These are phyloP conservation scores for Panaeolus papilionaceus DNA, from an alignment of 768 basidiomycete genomes.

Conservation along the genomic window DNA sequence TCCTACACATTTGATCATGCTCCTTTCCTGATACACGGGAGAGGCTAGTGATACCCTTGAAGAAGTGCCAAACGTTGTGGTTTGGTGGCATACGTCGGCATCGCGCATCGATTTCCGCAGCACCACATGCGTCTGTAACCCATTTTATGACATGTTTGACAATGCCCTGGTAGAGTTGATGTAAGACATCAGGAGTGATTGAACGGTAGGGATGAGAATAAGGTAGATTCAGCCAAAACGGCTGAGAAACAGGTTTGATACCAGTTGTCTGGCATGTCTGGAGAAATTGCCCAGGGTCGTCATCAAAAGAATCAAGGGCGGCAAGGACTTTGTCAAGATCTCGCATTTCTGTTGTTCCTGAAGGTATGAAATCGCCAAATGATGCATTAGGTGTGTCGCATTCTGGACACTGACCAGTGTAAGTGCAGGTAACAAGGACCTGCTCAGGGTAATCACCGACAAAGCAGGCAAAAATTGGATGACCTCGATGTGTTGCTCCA, in stretches of 20 bases:
- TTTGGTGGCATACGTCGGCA: slow-evolving; percentile 26
- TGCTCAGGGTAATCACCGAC: slow-evolving; percentile 49
- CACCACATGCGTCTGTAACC: slow-evolving; percentile 17
- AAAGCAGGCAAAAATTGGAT: slow-evolving; percentile 45
- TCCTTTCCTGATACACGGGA: slow-evolving; percentile 14
- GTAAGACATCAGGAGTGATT: slow-evolving; percentile 29
- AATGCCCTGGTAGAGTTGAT: slow-evolving; percentile 31
- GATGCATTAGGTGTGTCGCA: slow-evolving; percentile 23
- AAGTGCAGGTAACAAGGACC: slow-evolving; percentile 36
- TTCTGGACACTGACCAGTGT: slow-evolving; percentile 30
- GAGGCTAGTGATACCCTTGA: slow-evolving; percentile 15
- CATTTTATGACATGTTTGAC: slow-evolving; percentile 27
- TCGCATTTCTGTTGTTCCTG: slow-evolving; percentile 6
- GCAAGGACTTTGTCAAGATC: slow-evolving; percentile 16
- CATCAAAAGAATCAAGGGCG: slow-evolving; percentile 18
- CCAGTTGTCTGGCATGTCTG: neutral
- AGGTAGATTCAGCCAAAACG: slow-evolving; percentile 29
- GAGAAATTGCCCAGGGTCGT: neutral
- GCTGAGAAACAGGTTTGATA: slow-evolving; percentile 24
- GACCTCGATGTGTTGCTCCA: slow-evolving; percentile 33
- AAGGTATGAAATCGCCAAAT: slow-evolving; percentile 23
- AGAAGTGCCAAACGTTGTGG: slow-evolving; percentile 22
- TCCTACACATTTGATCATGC: slow-evolving; percentile 4
- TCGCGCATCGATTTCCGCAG: slow-evolving; percentile 40
- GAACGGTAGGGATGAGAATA: slow-evolving; percentile 21